Base-by-base conservation (phyloP, 768 basidiomycete species). In the Amanita subjunquillea region DNA sequence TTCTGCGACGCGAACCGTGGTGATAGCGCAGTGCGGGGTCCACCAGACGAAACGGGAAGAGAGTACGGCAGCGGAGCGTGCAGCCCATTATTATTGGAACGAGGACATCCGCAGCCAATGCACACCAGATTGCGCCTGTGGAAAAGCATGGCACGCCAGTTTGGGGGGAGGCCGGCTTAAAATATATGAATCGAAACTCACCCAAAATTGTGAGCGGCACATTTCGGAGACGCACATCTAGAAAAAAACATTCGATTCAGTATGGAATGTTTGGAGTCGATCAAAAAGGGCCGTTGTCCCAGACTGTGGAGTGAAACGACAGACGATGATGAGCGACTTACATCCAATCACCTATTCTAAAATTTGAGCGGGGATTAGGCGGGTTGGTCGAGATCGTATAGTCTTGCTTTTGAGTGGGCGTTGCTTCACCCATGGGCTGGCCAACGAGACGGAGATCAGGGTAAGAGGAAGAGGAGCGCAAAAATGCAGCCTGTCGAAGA, bases 121-220 rank as follows among this genome's bases (percentile, higher is more conserved):
- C 87, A 91, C 29, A 76, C 68, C 44, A 82, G 59, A 65, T 91
- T 91, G 55, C 88, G 86, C 56, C 87, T 90, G 65, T 70, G 72
- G 30, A 30, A 30, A 8, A 17, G 17, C 17, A 17, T 17, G 17
- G 17, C 17, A 17, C 17, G 17, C 17, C 17, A 17, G 17, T 17
- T 17, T 17, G n/a, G n/a, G 17, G 17, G 17, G 17, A 17, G 17
- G 17, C 1, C 17, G 17, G 17, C 17, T 17, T 17, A 34, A 32
- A 42, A 30, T 36, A 25, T 46, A 57, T 46, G 54, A 56, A 40
- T 51, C 22, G 51, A 54, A 52, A 78, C 84, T 73, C 65, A 88
- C 87, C 84, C 84, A 73, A 90, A 91, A 69, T 91, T 91, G 65
- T 89, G 86, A 12, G 85, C 87, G 59, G 79, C 83, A 64, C 88